Evolutionary conservation across 345 rosid genomes (phyloP).

Genomic region (Eucalyptus rudis): DNA sequence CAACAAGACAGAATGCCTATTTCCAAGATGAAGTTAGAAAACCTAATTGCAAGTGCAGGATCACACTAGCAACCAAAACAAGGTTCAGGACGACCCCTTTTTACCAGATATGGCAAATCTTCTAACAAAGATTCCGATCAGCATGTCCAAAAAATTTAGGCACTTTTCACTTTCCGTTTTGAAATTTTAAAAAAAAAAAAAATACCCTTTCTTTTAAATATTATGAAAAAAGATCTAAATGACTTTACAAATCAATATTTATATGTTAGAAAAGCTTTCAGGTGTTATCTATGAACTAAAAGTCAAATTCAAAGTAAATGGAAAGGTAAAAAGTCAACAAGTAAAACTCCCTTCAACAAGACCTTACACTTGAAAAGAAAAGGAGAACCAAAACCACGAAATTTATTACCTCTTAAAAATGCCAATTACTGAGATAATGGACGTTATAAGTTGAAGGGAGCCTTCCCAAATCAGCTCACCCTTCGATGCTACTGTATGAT

Average conservation of each 20-base stretch:
- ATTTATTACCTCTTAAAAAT: slow-evolving; percentile 52
- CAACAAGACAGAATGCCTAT: background rate
- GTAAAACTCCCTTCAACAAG: background rate
- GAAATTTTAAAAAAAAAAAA: background rate
- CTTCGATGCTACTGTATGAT: slow-evolving; percentile 5
- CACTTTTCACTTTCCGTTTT: background rate
- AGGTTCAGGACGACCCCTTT: background rate
- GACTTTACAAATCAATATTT: background rate
- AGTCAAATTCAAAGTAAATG: background rate
- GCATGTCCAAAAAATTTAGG: background rate
- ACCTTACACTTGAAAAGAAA: background rate
- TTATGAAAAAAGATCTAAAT: background rate
- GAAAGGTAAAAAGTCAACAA: background rate
- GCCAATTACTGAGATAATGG: slow-evolving; percentile 38
- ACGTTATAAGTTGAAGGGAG: slow-evolving; percentile 48
- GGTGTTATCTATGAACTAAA: background rate
- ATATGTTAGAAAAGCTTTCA: background rate
- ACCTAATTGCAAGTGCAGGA: background rate
- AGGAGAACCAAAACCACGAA: background rate
- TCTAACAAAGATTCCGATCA: background rate
- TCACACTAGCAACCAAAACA: background rate
- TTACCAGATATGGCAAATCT: background rate
- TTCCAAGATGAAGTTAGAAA: background rate
- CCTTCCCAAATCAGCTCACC: slow-evolving; percentile 77
- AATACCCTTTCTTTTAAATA: background rate